Conservation (phyloP, 257 asterid genomes). For the Gentiana dahurica region DNA sequence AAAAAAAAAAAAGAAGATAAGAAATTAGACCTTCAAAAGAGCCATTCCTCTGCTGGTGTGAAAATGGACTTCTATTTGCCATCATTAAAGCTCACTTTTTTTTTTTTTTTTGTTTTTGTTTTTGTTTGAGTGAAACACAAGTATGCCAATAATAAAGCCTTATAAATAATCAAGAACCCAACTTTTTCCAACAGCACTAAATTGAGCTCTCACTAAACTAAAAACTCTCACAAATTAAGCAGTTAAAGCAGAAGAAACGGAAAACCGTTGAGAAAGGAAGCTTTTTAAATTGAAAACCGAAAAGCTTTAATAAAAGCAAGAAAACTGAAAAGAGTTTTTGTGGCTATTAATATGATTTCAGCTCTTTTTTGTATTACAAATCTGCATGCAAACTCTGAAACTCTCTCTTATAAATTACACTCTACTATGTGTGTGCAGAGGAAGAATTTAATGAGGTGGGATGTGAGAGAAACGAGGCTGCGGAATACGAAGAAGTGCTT, state of each 20-base stretch:
- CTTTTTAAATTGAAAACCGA: too few relatives aligned
- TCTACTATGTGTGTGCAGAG: too few relatives aligned
- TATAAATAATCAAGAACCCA: conserved; percentile 3
- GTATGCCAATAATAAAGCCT: background rate
- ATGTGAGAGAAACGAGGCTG: conserved; percentile 19
- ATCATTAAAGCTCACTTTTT: conserved; percentile 11
- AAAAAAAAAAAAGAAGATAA: background rate
- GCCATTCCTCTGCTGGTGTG: conserved; percentile 16
- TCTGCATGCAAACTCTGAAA: background rate
- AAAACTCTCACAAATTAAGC: conserved; percentile 7
- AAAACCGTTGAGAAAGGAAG: background rate
- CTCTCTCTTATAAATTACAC: background rate
- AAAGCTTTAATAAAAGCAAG: too few relatives aligned
- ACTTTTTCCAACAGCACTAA: too few relatives aligned
- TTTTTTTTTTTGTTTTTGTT: too few relatives aligned
- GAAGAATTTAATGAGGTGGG: conserved; percentile 2
- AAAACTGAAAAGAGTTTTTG: too few relatives aligned
- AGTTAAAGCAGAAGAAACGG: background rate
- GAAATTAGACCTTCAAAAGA: conserved; percentile 18
- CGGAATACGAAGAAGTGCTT: conserved; percentile 39
- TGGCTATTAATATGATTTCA: background rate
- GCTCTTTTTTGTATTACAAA: too few relatives aligned
- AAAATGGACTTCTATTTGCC: conserved; percentile 23
- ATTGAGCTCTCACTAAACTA: background rate
- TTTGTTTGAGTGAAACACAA: background rate